Evolutionary conservation across 345 rosid species (phyloP), one percentile per base, ranked within the genome.

Genomic region (Rhizophora apiculata): DNA sequence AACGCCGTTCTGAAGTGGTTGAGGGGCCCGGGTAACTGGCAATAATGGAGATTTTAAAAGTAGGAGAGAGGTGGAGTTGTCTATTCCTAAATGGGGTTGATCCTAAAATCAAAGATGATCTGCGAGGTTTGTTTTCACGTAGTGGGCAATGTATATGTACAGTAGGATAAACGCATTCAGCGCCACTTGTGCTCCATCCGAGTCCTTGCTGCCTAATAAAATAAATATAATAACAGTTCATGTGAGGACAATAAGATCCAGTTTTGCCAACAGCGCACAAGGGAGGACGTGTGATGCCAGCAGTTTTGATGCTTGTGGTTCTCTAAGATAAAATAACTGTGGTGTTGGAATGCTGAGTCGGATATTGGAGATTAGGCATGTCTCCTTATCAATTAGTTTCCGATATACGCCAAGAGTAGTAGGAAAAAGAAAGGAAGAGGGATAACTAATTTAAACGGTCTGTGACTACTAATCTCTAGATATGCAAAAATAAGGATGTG

Each of bases 291-390:
- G 74, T 77, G 60, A 72, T 67, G 70, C 72, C 75, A 73, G 70
- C 72, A 75, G 76, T 71, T 77, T 78, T 74, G 74, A 70, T 57
- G 72, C 72, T 75, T 67, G 74, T 74, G 80, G 72, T 70, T 74
- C 79, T 58, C 62, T 71, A 30, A 26, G 81, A 79, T 68, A 43
- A 71, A 76, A 69, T 71, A 70, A 79, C 68, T 66, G 75, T 65
- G 79, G 80, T 67, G 69, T 49, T 77, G 83, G 82, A 79, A 77
- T 68, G 78, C 62, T 70, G 83, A 77, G 49, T 80, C 83, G 69
- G 74, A 70, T 65, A 53, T 30, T 49, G 34, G 64, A 54, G 75
- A 63, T 20, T 65, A 43, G 78, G 67, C 70, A 64, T 60, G 82
- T 74, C 80, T 60, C 49, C 18, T 43, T 72, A 66, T 72, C 83